Evolutionary conservation across 768 basidiomycete species (phyloP).

Genomic region (Coprinellus micaceus): DNA sequence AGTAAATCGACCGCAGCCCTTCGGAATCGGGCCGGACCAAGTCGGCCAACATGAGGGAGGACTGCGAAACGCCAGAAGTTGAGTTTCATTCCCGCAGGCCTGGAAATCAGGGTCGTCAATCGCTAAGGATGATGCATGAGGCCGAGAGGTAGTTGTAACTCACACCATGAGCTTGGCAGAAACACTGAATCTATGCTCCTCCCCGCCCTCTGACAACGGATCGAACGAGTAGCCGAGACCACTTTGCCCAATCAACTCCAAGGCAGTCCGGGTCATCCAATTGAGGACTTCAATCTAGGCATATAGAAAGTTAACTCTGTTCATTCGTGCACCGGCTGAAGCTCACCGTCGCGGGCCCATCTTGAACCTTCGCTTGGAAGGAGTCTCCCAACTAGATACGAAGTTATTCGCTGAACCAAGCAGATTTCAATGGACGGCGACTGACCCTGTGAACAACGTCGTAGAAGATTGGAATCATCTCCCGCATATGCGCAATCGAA

Average conservation of each 20-base stretch:
- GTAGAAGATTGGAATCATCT: slow-evolving; percentile 35
- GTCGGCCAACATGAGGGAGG: slow-evolving; percentile 20
- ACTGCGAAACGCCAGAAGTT: slow-evolving; percentile 18
- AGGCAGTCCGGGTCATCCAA: slow-evolving; percentile 41
- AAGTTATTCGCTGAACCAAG: background rate
- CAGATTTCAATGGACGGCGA: background rate
- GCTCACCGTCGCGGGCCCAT: slow-evolving; percentile 20
- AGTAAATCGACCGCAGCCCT: slow-evolving; percentile 29
- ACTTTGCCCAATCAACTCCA: slow-evolving; percentile 49
- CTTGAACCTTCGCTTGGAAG: slow-evolving; percentile 23
- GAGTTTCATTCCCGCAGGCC: slow-evolving; percentile 14
- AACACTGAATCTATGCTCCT: slow-evolving; percentile 27
- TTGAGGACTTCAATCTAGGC: slow-evolving; percentile 31
- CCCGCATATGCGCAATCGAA: slow-evolving; percentile 37
- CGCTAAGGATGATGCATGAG: background rate
- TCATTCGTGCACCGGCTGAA: slow-evolving; percentile 20
- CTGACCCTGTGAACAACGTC: slow-evolving; percentile 26
- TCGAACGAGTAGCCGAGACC: slow-evolving; percentile 47
- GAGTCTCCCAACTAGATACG: slow-evolving; percentile 23
- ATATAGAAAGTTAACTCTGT: background rate
- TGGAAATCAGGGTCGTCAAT: background rate
- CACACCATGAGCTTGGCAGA: slow-evolving; percentile 30
- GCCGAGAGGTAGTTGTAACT: slow-evolving; percentile 6
- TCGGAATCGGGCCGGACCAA: slow-evolving; percentile 28
- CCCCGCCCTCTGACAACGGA: slow-evolving; percentile 26